phyloP scores from a whole-genome alignment of 345 rosid species.

The Eucalyptus curtisii region DNA sequence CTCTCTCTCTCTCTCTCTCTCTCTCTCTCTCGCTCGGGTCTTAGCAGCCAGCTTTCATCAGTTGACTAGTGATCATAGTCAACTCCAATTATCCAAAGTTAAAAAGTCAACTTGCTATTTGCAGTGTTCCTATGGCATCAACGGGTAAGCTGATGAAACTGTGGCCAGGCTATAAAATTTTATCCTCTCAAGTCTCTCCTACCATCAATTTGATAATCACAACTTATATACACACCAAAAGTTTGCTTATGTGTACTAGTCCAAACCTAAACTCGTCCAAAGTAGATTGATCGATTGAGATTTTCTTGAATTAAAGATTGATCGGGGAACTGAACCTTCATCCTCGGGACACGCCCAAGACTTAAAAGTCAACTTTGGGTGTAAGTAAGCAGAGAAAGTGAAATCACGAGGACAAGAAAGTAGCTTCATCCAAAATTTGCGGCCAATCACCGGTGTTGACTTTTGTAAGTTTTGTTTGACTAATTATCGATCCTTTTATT shows the following conservation, averaged over 20 bases:
- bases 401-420: background rate
- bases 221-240: fast-evolving
- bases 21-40: background rate
- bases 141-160: background rate
- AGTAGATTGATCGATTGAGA: background rate
- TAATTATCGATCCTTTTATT: background rate
- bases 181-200: background rate
- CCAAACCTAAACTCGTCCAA: background rate
- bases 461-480: background rate
- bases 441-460: background rate
- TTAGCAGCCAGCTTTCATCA: background rate
- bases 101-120: background rate
- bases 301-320: fast-evolving
- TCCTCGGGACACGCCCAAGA: background rate
- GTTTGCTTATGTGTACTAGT: background rate
- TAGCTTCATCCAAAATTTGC: background rate
- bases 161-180: background rate
- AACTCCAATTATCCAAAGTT: background rate
- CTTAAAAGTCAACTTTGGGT: background rate
- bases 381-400: background rate
- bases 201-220: background rate
- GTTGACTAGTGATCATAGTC: background rate
- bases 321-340: background rate
- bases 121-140: background rate
- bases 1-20: background rate